Evolutionary conservation across 441 rosid genomes (phyloP), one percentile per base, ranked within the genome.

Genomic region (Erysimum cheiri): DNA sequence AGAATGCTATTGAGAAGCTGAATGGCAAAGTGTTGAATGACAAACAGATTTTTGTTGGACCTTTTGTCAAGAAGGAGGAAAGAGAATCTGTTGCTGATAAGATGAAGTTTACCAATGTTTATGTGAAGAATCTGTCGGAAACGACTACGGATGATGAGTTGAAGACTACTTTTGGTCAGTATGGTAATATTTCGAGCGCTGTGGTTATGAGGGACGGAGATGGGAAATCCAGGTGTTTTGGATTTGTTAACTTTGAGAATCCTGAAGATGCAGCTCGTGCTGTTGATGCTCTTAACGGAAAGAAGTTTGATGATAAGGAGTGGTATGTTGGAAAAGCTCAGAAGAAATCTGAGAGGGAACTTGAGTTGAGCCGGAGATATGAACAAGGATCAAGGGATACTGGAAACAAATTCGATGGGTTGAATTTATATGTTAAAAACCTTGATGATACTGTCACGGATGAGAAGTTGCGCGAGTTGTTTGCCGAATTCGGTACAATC

Each of bases 271-370:
- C 88, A 10, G 87, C 87, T 35, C 64, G 67, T 50, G 65, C 88
- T 76, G 86, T 85, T 47, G 88, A 83, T 70, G 77, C 80, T 5
- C 85, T 85, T 12, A 83, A 81, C 1, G 88, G 85, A 6, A 79
- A 75, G 73, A 76, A 75, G 74, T 75, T 85, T 73, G 87, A 81
- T 60, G 88, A 81, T 35, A 85, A 81, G 75, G 85, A 85, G 50
- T 85, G 85, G 86, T 85, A 75, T 74, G 86, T 83, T 1, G 85
- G 84, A 62, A 85, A 83, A 80, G 86, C 88, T 62, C 84, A 80
- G 70, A 84, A 82, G 81, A 85, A 85, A 63, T 78, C 80, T 56
- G 87, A 83, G 76, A 81, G 89, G 67, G 85, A 81, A 62, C 72
- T 64, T 50, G 85, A 83, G 70, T 46, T 85, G 78, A 85, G 79